These are phyloP conservation scores for Botryobasidium botryosum DNA, from an alignment of 768 basidiomycete species.

Conservation along the genomic window DNA sequence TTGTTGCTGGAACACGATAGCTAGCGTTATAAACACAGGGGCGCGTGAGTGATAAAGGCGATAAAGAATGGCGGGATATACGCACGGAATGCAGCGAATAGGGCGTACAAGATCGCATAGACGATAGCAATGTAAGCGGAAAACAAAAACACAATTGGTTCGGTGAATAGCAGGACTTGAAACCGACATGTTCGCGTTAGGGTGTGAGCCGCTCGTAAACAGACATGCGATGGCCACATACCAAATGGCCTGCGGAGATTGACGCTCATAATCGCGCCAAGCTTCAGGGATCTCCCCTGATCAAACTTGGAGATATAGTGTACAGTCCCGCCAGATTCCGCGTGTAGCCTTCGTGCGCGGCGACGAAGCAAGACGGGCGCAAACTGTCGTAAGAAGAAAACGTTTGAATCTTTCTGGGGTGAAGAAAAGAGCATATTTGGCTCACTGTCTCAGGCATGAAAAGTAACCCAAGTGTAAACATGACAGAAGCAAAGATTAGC, in stretches of 20 bases:
- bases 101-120: slow-evolving; percentile 24
- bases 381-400: slow-evolving; percentile 24
- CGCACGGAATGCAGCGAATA: slow-evolving; percentile 23
- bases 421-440: slow-evolving; percentile 13
- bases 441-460: slow-evolving; percentile 44
- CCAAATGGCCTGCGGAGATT: slow-evolving; percentile 42
- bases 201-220: neutral
- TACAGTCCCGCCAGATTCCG: slow-evolving; percentile 24
- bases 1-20: slow-evolving; percentile 23
- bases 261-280: slow-evolving; percentile 26
- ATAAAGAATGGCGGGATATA: slow-evolving; percentile 46
- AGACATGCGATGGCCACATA: slow-evolving; percentile 18
- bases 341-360: slow-evolving; percentile 30
- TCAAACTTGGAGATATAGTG: slow-evolving; percentile 33
- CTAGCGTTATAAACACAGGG: neutral
- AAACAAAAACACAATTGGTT: slow-evolving; percentile 43
- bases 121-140: slow-evolving; percentile 43
- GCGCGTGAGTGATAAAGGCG: slow-evolving; percentile 15
- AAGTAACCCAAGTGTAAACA: slow-evolving; percentile 30
- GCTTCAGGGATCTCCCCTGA: slow-evolving; percentile 26
- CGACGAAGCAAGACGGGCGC: slow-evolving; percentile 41
- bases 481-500: slow-evolving; percentile 34
- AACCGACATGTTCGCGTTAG: neutral
- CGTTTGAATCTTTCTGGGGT: neutral
- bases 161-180: slow-evolving; percentile 40